These are phyloP conservation scores for Thelephora aurantiotincta DNA, from an alignment of 768 basidiomycete species.

Conservation along the genomic window DNA sequence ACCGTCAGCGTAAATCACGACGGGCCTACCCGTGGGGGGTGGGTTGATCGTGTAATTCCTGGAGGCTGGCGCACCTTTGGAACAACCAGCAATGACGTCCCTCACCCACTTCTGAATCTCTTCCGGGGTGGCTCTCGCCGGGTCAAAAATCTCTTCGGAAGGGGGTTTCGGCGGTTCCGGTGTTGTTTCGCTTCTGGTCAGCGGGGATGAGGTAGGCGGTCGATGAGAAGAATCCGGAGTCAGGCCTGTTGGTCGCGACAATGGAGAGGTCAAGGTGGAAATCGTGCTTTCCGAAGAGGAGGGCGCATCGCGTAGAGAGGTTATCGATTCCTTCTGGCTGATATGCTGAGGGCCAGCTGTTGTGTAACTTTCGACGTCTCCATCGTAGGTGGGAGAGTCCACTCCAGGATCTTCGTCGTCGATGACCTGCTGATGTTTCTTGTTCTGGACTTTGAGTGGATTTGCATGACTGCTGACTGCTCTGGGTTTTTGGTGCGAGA, in stretches of 20 bases:
- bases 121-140: conserved; percentile 52
- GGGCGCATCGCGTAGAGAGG: conserved; percentile 9
- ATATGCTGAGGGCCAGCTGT: conserved; percentile 37
- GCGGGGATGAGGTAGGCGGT: conserved; percentile 8
- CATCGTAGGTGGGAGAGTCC: conserved; percentile 83
- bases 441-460: conserved; percentile 8
- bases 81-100: conserved; percentile 59
- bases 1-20: conserved; percentile 93
- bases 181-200: conserved; percentile 2
- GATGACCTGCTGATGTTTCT: conserved; percentile 33
- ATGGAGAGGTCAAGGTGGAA: conserved; percentile 4
- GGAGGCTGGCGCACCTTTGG: conserved; percentile 23
- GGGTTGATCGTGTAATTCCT: conserved; percentile 66
- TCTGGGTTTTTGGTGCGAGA: conserved; percentile 12
- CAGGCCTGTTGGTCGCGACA: conserved; percentile 3
- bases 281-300: conserved; percentile 13
- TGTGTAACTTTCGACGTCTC: conserved; percentile 72
- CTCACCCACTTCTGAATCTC: conserved; percentile 72
- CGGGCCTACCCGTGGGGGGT: conserved; percentile 69
- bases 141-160: conserved; percentile 32
- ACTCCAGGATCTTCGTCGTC: conserved; percentile 66
- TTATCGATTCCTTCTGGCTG: conserved; percentile 13
- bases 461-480: conserved; percentile 11
- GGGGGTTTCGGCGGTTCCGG: conserved; percentile 1
- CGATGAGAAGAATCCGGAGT: conserved; percentile 5